Base-by-base conservation (phyloP, 2,329 filamentous ascomycete genomes). In the Rhynchosporium graminicola region DNA sequence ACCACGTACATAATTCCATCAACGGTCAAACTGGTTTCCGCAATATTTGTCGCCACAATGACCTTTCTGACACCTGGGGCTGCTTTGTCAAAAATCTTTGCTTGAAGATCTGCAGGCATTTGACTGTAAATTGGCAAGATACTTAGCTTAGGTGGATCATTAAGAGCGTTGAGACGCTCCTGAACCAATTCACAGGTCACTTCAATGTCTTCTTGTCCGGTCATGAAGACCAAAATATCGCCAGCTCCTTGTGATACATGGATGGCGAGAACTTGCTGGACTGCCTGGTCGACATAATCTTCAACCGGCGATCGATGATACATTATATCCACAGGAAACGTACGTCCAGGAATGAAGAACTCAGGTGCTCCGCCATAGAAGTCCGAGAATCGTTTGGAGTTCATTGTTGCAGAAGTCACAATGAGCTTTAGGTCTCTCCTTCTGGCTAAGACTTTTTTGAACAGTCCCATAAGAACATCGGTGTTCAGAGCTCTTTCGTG, bases 1-100 rank as follows among this genome's bases (percentile, higher is more conserved):
- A 99, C 95, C 28, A 99, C 95, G 72, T 97, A 99, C 89, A 98
- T 98, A 77, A 99, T 99, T 68, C 95, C 95, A 73, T 99, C 95
- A 5, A 99, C 95, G 0, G 95, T 99, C 78, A 99, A 80, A 81
- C 92, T 97, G 0, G 95, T 99, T 76, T 99, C 95, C 1, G 95
- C 95, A 76, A 99, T 99, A 72, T 99, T 99, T 38, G 95, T 99
- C 0, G 96, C 95, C 46, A 99, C 94, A 67, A 99, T 97, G 71
- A 97, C 96, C 75, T 99, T 99, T 63, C 95, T 87, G 4, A 97
- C 93, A 1, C 95, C 95, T 0, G 93, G 89, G 2, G 91, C 82
- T 2, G 96, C 95, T 68, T 88, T 87, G 73, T 99, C 94, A 71
- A 99, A 99, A 68, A 99, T 99, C 77, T 96, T 98, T 63, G 95